phyloP scores from a whole-genome alignment of 2,329 filamentous ascomycete genomes.

The Sphaerulina musiva region DNA sequence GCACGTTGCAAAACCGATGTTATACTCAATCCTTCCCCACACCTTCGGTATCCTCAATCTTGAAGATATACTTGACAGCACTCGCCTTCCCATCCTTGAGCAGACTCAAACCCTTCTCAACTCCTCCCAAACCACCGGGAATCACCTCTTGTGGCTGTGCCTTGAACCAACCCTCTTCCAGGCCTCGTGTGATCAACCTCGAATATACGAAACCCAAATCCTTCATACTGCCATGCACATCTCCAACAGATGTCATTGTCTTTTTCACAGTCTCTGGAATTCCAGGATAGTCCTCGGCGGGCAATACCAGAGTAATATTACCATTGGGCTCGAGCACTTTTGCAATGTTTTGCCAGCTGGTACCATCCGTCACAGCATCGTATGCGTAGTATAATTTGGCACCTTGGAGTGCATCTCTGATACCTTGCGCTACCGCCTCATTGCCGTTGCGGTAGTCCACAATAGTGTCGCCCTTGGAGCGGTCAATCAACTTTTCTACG shows the following conservation, averaged over 20 bases:
- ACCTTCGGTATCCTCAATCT: conserved; percentile 44
- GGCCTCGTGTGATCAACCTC: conserved; percentile 29
- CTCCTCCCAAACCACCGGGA: conserved; percentile 48
- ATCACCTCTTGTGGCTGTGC: conserved; percentile 44
- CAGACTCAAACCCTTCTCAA: conserved; percentile 49
- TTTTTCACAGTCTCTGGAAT: conserved; percentile 37
- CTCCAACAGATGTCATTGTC: conserved; percentile 34
- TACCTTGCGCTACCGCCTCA: conserved; percentile 29
- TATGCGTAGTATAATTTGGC: conserved; percentile 28
- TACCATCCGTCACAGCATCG: conserved; percentile 31
- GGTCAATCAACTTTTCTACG: conserved; percentile 49
- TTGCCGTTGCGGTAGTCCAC: conserved; percentile 52
- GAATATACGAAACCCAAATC: conserved; percentile 34
- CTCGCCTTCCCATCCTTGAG: conserved; percentile 57
- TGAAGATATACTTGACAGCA: conserved; percentile 59
- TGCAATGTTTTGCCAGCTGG: conserved; percentile 35
- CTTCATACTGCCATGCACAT: conserved; percentile 28
- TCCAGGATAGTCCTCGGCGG: conserved; percentile 39
- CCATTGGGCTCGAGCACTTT: conserved; percentile 33
- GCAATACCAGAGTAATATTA: conserved; percentile 34
- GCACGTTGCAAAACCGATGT: too few relatives aligned
- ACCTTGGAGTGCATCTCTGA: conserved; percentile 30
- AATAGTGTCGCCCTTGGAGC: conserved; percentile 50
- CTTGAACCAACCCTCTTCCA: conserved; percentile 35
- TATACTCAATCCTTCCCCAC: conserved; percentile 7